Conservation (phyloP, 306 rosid species). For the Lotus japonicus region DNA sequence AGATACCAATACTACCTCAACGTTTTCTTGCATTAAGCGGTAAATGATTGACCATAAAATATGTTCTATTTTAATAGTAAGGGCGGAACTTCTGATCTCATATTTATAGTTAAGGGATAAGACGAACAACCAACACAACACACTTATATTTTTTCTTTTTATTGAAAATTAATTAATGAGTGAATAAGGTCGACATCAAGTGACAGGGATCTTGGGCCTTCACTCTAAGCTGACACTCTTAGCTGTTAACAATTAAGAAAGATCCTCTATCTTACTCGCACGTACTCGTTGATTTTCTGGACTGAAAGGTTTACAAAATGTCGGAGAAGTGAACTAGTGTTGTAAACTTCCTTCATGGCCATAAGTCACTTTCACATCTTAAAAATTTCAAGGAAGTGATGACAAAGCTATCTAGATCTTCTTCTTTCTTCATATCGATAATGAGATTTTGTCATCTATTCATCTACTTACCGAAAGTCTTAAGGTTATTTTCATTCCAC, state of each 20-base stretch:
- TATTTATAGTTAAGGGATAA: no score
- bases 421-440: neutral
- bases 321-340: conserved; percentile 26
- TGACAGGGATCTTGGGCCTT: conserved; percentile 21
- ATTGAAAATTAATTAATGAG: neutral
- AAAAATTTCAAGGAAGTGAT: neutral
- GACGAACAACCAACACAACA: no score
- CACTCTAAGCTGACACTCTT: conserved; percentile 32
- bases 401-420: neutral
- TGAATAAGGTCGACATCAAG: neutral
- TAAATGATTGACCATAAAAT: no score
- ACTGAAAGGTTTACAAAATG: neutral
- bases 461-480: no score
- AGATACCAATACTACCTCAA: no score
- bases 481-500: neutral
- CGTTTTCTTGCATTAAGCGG: no score
- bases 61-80: no score
- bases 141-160: no score
- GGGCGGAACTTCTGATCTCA: no score
- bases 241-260: conserved; percentile 43
- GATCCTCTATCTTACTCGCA: conserved; percentile 31
- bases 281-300: conserved; percentile 23
- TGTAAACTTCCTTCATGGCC: conserved; percentile 29
- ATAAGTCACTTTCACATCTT: conserved; percentile 36
- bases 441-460: neutral